These are phyloP conservation scores for Sesbania bispinosa DNA, from an alignment of 306 rosid species.

Conservation along the genomic window DNA sequence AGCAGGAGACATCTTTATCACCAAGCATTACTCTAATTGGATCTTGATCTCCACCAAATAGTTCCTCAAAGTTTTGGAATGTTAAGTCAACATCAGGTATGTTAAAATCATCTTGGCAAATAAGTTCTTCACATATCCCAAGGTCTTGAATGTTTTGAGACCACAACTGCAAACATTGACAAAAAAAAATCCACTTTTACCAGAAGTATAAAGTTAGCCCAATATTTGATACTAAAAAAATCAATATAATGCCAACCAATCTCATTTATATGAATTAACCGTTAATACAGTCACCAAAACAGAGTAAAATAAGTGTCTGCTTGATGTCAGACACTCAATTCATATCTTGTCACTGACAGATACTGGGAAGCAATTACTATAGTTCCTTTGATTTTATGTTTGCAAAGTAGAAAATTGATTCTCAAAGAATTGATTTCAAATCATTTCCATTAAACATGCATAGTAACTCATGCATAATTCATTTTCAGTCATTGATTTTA, in stretches of 20 bases:
- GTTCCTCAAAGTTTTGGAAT: conserved; percentile 69
- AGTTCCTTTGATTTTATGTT: too few species aligned
- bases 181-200: conserved; percentile 13
- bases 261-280: conserved; percentile 12
- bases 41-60: conserved; percentile 78
- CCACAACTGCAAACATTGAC: conserved; percentile 69
- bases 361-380: not conserved
- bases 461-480: too few species aligned
- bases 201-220: conserved; percentile 9
- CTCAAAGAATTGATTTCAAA: too few species aligned
- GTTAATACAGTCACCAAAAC: not conserved
- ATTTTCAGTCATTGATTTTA: too few species aligned
- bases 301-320: not conserved
- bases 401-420: too few species aligned
- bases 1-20: conserved; percentile 50
- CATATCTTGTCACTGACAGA: not conserved
- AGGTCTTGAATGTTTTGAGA: conserved; percentile 89
- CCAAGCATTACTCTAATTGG: conserved; percentile 38
- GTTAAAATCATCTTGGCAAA: conserved; percentile 61
- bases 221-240: conserved; percentile 10
- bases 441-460: too few species aligned
- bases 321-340: not conserved
- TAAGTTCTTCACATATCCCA: conserved; percentile 82
- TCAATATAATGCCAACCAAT: not conserved
- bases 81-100: conserved; percentile 89